These are phyloP conservation scores for Guyanaporus albipodus DNA, from an alignment of 768 basidiomycete genomes.

Conservation along the genomic window DNA sequence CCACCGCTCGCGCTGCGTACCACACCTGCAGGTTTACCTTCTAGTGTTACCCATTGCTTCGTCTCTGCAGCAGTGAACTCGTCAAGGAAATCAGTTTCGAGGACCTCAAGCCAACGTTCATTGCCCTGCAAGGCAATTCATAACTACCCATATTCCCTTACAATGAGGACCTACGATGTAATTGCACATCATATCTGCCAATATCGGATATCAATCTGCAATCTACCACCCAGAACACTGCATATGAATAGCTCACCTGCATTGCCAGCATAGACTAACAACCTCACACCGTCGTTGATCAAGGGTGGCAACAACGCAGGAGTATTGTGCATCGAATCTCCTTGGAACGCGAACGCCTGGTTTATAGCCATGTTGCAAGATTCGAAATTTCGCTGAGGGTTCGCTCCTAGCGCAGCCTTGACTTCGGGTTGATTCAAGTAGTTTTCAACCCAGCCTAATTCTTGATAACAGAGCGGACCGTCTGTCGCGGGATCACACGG, in stretches of 20 bases:
- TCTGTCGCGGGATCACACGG: constrained; percentile 71
- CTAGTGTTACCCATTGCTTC: constrained; percentile 53
- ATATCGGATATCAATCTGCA: constrained; percentile 13
- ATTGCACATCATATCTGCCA: constrained; percentile 82
- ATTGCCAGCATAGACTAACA: constrained; percentile 88
- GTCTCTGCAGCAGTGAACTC: constrained; percentile 52
- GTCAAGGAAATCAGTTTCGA: constrained; percentile 56
- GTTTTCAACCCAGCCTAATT: constrained; percentile 84
- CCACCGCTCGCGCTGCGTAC: constrained; percentile 67
- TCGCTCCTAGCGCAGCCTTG: constrained; percentile 78
- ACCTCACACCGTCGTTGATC: constrained; percentile 73
- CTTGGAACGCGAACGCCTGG: constrained; percentile 73
- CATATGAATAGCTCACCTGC: constrained; percentile 47
- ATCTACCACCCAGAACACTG: background rate
- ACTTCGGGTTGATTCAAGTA: constrained; percentile 78
- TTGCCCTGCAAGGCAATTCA: constrained; percentile 50
- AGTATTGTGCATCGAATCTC: constrained; percentile 84
- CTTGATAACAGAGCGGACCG: constrained; percentile 68
- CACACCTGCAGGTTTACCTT: constrained; percentile 57
- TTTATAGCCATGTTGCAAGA: constrained; percentile 81
- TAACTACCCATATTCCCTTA: background rate
- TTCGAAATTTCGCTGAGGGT: constrained; percentile 53
- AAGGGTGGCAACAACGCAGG: constrained; percentile 76
- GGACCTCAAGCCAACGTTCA: constrained; percentile 65
- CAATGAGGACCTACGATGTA: constrained; percentile 47